Evolutionary conservation across 2,329 filamentous ascomycete species (phyloP).

Genomic region (Fusarium vanettenii): DNA sequence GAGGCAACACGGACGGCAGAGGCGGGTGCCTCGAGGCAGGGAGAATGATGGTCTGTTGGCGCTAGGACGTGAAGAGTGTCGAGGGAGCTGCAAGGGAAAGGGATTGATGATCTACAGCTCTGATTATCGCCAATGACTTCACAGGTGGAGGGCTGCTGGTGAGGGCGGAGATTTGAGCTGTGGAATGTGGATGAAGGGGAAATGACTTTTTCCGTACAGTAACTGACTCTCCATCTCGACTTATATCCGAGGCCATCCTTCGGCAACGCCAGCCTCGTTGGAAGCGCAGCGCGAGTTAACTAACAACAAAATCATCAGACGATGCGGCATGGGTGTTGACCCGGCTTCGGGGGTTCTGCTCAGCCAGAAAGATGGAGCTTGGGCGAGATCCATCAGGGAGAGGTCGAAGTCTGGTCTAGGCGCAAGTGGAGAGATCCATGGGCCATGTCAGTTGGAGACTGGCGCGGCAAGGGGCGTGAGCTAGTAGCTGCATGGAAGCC

Average conservation of each 20-base stretch:
- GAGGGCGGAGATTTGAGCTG: conserved; percentile 2
- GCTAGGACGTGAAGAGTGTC: conserved; percentile 18
- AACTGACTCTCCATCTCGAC: background rate
- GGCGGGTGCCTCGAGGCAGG: conserved; percentile 27
- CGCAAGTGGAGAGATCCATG: conserved; percentile 31
- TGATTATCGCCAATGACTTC: conserved; percentile 31
- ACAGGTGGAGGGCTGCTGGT: conserved; percentile 13
- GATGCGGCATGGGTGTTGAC: conserved; percentile 28
- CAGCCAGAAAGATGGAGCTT: conserved; percentile 9
- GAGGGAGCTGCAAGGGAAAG: conserved; percentile 33
- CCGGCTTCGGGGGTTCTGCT: conserved; percentile 24
- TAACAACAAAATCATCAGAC: conserved; percentile 25
- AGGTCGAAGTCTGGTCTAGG: conserved; percentile 27
- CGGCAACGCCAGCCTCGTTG: conserved; percentile 15
- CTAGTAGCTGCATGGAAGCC: conserved; percentile 41
- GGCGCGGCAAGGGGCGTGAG: conserved; percentile 39
- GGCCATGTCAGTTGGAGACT: conserved; percentile 27
- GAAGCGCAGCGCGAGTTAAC: background rate
- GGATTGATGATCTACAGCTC: conserved; percentile 25
- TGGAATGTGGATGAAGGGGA: background rate
- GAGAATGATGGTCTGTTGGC: conserved; percentile 6
- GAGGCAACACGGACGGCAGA: background rate
- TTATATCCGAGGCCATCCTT: background rate
- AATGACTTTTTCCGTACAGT: background rate
- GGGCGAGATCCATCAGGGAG: conserved; percentile 4